phyloP scores from a whole-genome alignment of 2,329 filamentous ascomycete genomes.

The Fusarium proliferatum region DNA sequence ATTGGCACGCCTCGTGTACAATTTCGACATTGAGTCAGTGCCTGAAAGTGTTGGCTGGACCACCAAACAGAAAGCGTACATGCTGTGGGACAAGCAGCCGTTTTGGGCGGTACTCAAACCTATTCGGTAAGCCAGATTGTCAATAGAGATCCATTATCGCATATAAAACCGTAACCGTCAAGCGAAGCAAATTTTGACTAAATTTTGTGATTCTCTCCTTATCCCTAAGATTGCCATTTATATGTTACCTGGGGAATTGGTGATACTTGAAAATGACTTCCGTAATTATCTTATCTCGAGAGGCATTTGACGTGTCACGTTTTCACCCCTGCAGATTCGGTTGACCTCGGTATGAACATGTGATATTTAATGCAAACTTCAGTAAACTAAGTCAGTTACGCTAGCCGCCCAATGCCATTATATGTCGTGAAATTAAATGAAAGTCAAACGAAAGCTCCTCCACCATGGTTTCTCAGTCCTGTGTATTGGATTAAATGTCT shows the following conservation, averaged over 20 bases:
- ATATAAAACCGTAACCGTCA: not conserved
- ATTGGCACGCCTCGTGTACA: not conserved
- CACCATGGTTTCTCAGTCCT: accelerated
- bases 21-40: not conserved
- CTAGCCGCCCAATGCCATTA: not conserved
- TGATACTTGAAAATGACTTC: not conserved
- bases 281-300: not conserved
- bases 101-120: not conserved
- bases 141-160: not conserved
- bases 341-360: not conserved
- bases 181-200: accelerated
- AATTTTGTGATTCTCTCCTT: not conserved
- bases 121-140: not conserved
- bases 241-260: accelerated
- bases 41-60: not conserved
- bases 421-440: not conserved
- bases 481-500: not conserved
- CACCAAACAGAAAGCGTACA: not conserved
- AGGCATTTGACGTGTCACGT: not conserved
- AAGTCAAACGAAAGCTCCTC: not conserved
- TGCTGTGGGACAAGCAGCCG: not conserved
- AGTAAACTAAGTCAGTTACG: not conserved
- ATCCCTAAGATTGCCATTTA: accelerated
- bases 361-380: not conserved
- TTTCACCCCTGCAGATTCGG: not conserved